Percentiles rank a stretch among this genome's conserved stretches.
Conservation (phyloP, 2,329 filamentous ascomycete genomes). For the Sporothrix curviconia region DNA sequence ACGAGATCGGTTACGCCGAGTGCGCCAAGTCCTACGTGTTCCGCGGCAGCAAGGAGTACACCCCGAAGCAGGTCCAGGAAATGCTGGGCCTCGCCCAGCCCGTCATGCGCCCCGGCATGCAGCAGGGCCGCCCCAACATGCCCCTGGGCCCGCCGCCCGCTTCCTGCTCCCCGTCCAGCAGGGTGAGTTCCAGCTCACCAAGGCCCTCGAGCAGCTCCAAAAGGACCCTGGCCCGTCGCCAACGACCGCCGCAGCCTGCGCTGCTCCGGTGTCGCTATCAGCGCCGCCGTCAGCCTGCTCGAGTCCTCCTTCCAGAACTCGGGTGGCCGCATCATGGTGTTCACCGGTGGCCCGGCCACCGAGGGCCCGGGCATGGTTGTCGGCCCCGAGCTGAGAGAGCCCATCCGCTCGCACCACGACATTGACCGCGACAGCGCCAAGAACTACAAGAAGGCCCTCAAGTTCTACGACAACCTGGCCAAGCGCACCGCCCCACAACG, state of each 20-base stretch:
- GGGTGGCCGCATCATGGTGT: constrained; percentile 93
- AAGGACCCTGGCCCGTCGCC: constrained; percentile 94
- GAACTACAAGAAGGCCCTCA: constrained; percentile 98
- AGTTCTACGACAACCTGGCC: constrained; percentile 93
- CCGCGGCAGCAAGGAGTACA: constrained; percentile 94
- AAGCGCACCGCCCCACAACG: constrained; percentile 94
- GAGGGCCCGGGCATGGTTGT: constrained; percentile 97
- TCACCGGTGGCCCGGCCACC: constrained; percentile 88
- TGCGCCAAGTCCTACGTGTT: constrained; percentile 99
- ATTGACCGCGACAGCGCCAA: constrained; percentile 99
- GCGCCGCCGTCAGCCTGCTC: constrained; percentile 84
- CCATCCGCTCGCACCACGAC: constrained; percentile 96
- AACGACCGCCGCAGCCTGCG: constrained; percentile 85
- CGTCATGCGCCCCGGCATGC: constrained; percentile 66
- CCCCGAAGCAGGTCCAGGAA: constrained; percentile 98
- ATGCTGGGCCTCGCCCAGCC: constrained; percentile 83
- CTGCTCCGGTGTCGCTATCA: constrained; percentile 93
- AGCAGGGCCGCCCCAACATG: constrained; percentile 60
- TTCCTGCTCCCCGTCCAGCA: constrained; percentile 93
- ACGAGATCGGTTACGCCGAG: constrained; percentile 95
- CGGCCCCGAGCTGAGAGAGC: constrained; percentile 88
- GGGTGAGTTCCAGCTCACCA: constrained; percentile 95
- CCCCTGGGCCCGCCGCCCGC: constrained; percentile 73
- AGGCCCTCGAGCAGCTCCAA: constrained; percentile 88
- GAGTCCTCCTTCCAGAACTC: constrained; percentile 95